Percentiles rank a stretch among this genome's conserved stretches.
Evolutionary conservation across 2,329 filamentous ascomycete genomes (phyloP).

Genomic region (Fusarium burgessii): DNA sequence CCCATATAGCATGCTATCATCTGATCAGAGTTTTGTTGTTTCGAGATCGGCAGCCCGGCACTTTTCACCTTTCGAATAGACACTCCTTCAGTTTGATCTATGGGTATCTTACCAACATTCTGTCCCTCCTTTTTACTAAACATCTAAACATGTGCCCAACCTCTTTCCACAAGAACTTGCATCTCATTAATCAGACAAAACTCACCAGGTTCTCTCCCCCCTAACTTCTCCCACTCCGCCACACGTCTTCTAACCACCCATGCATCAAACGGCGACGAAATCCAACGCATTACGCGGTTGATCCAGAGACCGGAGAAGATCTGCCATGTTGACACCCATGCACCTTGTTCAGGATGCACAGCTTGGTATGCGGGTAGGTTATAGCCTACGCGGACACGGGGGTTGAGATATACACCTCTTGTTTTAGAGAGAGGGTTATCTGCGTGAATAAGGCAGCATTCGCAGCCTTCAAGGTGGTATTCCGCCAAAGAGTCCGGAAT

Average conservation of each 20-base stretch:
- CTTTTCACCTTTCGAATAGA: not conserved
- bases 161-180: conserved; percentile 68
- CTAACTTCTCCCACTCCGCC: conserved; percentile 52
- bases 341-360: conserved; percentile 54
- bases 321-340: conserved; percentile 62
- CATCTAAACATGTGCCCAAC: conserved; percentile 64
- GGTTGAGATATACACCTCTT: conserved; percentile 75
- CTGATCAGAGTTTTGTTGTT: not conserved
- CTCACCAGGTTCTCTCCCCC: conserved; percentile 58
- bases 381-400: conserved; percentile 76
- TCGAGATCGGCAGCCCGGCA: not conserved
- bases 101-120: conserved; percentile 28
- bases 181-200: conserved; percentile 71
- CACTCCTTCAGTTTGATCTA: conserved; percentile 1
- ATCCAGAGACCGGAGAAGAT: conserved; percentile 69
- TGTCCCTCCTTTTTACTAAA: not conserved
- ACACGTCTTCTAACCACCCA: conserved; percentile 55
- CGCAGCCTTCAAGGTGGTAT: conserved; percentile 77
- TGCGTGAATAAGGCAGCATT: conserved; percentile 82
- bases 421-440: conserved; percentile 71
- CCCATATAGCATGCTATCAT: not conserved
- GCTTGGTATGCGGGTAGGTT: conserved; percentile 63
- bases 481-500: conserved; percentile 71
- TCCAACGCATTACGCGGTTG: conserved; percentile 65
- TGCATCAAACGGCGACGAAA: conserved; percentile 44